phyloP scores from a whole-genome alignment of 768 basidiomycete genomes.

The Mycena olivaceomarginata region DNA sequence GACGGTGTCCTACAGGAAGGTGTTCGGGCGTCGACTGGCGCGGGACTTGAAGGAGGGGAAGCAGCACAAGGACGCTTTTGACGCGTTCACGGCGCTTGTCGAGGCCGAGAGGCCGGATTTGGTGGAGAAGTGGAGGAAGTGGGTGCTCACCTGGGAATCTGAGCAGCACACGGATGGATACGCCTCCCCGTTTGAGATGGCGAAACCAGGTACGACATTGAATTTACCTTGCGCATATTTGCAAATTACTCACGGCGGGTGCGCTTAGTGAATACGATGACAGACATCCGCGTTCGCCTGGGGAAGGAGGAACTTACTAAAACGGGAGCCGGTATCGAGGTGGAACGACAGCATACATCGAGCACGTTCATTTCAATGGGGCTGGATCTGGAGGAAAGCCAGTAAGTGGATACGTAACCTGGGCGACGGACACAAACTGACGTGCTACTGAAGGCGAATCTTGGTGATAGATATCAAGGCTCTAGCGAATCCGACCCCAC shows the following conservation, averaged over 20 bases:
- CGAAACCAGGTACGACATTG: background rate
- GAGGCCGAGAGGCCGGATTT: conserved; percentile 8
- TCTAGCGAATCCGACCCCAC: too few species aligned
- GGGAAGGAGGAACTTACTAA: background rate
- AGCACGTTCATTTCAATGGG: conserved; percentile 16
- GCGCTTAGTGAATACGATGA: background rate
- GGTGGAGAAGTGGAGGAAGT: conserved; percentile 8
- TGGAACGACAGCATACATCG: background rate
- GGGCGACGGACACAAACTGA: too few species aligned
- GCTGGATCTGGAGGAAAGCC: too few species aligned
- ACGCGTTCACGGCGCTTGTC: background rate
- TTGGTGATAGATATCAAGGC: too few species aligned
- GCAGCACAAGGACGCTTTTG: background rate
- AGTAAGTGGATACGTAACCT: too few species aligned
- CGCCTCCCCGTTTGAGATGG: too few species aligned
- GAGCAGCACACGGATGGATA: background rate
- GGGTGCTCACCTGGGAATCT: conserved; percentile 15
- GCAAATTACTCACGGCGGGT: background rate
- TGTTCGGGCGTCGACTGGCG: background rate
- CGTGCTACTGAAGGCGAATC: background rate
- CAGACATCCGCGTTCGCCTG: background rate
- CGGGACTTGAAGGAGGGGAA: background rate
- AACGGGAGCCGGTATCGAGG: background rate
- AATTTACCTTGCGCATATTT: too few species aligned
- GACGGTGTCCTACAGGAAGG: background rate